These are phyloP conservation scores for Fusarium circinatum DNA, from an alignment of 2,329 filamentous ascomycete species.

Conservation along the genomic window DNA sequence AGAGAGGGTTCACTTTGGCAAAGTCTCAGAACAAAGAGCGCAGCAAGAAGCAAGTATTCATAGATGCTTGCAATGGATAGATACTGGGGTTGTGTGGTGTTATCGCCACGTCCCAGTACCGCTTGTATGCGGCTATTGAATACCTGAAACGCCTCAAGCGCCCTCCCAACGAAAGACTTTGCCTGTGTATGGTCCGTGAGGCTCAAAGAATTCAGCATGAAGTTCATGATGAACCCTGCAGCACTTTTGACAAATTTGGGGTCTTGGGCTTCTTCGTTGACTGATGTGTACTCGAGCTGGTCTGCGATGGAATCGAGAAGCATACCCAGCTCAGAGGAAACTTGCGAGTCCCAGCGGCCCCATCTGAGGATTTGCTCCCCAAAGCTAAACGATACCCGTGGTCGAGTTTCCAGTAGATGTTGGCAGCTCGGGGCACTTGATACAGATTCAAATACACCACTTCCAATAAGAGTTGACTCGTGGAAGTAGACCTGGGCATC, in stretches of 20 bases:
- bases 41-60: slow-evolving; percentile 47
- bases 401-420: slow-evolving; percentile 45
- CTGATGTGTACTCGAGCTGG: slow-evolving; percentile 46
- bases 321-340: slow-evolving; percentile 70
- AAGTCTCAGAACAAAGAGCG: slow-evolving; percentile 54
- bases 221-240: slow-evolving; percentile 60
- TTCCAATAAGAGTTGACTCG: slow-evolving; percentile 67
- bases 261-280: slow-evolving; percentile 1
- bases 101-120: slow-evolving; percentile 13
- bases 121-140: slow-evolving; percentile 51
- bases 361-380: slow-evolving; percentile 63
- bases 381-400: slow-evolving; percentile 56
- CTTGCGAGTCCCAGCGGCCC: slow-evolving; percentile 65
- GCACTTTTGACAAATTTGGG: slow-evolving; percentile 42
- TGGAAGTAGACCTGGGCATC: slow-evolving; percentile 68
- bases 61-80: slow-evolving; percentile 42
- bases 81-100: neutral
- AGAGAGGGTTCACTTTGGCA: slow-evolving; percentile 51
- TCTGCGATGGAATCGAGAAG: slow-evolving; percentile 69
- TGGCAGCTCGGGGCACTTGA: slow-evolving; percentile 46
- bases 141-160: slow-evolving; percentile 54
- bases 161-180: slow-evolving; percentile 56
- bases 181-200: slow-evolving; percentile 50
- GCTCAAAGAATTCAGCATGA: slow-evolving; percentile 56
- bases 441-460: slow-evolving; percentile 58